phyloP scores from a whole-genome alignment of 176 grass and related monocot species.

The Guadua angustifolia region DNA sequence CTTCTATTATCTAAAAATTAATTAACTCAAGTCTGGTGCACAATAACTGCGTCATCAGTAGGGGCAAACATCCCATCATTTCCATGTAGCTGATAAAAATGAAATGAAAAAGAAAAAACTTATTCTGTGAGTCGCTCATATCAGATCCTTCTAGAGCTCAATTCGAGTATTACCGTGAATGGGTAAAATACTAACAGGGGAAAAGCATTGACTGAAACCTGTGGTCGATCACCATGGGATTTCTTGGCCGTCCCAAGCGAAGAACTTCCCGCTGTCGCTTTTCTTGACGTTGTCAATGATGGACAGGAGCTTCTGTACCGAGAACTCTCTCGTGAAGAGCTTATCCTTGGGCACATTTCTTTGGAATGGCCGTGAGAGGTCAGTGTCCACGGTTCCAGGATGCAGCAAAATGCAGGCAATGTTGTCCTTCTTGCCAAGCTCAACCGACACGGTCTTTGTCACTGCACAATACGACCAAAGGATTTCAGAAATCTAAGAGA shows the following conservation, averaged over 20 bases:
- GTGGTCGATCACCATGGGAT: slow-evolving; percentile 48
- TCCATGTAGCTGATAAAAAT: no score
- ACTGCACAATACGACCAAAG: slow-evolving; percentile 54
- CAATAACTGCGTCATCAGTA: no score
- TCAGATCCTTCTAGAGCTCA: no score
- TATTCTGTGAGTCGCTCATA: no score
- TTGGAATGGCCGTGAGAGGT: slow-evolving; percentile 83
- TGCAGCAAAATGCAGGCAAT: slow-evolving; percentile 83
- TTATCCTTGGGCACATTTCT: slow-evolving; percentile 73
- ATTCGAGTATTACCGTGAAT: no score
- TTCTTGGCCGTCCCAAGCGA: slow-evolving; percentile 86
- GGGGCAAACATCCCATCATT: no score
- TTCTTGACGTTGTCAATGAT: slow-evolving; percentile 62
- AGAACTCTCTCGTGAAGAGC: slow-evolving; percentile 80
- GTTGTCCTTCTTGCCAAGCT: slow-evolving; percentile 69
- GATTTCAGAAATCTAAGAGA: not conserved
- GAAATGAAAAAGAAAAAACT: no score
- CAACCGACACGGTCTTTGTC: slow-evolving; percentile 80
- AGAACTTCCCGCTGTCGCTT: slow-evolving; percentile 85
- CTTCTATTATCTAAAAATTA: no score
- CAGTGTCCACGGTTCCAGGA: slow-evolving; percentile 88
- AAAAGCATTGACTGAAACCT: not conserved
- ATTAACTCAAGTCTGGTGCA: no score
- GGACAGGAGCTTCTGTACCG: slow-evolving; percentile 67
- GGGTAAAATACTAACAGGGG: no score